These are phyloP conservation scores for Taiozyma sp. DNA, from an alignment of 1,139 yeast genomes.

Conservation along the genomic window DNA sequence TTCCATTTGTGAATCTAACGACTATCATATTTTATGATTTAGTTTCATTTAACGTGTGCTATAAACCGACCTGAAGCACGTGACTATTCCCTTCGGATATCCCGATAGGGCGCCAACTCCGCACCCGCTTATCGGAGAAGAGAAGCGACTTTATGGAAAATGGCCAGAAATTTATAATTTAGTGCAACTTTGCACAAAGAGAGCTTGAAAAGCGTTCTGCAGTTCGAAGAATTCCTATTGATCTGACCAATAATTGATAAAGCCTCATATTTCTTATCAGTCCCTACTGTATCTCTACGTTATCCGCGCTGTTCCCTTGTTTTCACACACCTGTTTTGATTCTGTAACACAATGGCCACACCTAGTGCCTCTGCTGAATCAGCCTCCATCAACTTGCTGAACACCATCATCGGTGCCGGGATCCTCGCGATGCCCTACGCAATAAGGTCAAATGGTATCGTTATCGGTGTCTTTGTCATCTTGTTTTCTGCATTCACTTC, in stretches of 20 bases:
- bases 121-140: neutral
- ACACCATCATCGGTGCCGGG: conserved; percentile 85
- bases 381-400: conserved; percentile 50
- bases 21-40: neutral
- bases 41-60: neutral
- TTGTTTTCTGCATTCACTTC: conserved; percentile 68
- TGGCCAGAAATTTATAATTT: neutral
- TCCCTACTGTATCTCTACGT: neutral
- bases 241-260: neutral
- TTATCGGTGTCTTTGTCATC: conserved; percentile 62
- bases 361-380: conserved; percentile 24
- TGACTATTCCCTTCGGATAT: neutral
- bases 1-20: neutral
- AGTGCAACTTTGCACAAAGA: neutral
- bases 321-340: neutral
- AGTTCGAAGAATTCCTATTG: neutral
- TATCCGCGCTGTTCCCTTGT: neutral
- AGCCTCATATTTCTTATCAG: neutral
- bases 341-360: neutral
- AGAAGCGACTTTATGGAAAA: neutral
- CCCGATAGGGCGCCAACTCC: neutral
- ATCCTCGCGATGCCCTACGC: conserved; percentile 92
- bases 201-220: neutral
- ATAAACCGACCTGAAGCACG: neutral
- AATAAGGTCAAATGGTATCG: conserved; percentile 75